phyloP scores from a whole-genome alignment of 345 rosid genomes.

The Brassica rapa region DNA sequence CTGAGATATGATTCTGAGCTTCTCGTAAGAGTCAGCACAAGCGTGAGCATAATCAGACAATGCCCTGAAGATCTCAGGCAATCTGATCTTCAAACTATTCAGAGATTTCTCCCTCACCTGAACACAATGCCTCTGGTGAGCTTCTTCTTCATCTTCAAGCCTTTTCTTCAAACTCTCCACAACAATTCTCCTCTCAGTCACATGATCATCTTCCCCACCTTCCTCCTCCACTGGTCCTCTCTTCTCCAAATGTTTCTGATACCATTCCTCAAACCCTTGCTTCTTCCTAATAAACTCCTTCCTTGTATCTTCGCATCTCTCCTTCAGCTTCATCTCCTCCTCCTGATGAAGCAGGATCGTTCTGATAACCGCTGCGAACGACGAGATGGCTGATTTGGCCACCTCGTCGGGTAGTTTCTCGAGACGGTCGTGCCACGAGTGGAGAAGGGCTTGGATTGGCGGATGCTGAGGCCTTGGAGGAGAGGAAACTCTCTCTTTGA shows the following conservation, averaged over 20 bases:
- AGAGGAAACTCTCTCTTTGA: constrained; percentile 66
- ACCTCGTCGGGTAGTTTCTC: constrained; percentile 86
- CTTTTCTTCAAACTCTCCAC: constrained; percentile 77
- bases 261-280: constrained; percentile 91
- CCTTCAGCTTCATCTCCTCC: constrained; percentile 86
- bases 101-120: constrained; percentile 93
- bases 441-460: constrained; percentile 78
- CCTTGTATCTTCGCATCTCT: constrained; percentile 75
- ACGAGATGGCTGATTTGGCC: constrained; percentile 76
- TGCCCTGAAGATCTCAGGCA: constrained; percentile 88
- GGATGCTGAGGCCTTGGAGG: constrained; percentile 75
- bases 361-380: constrained; percentile 72
- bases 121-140: constrained; percentile 66
- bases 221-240: constrained; percentile 53
- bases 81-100: constrained; percentile 67
- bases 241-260: constrained; percentile 66
- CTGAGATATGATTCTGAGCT: constrained; percentile 51
- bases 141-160: constrained; percentile 71
- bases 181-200: constrained; percentile 63
- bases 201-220: constrained; percentile 62
- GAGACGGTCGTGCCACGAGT: constrained; percentile 65
- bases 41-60: constrained; percentile 71
- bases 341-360: constrained; percentile 72
- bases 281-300: constrained; percentile 66
- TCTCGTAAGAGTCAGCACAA: constrained; percentile 66